phyloP scores from a whole-genome alignment of 306 rosid genomes.

The Astragalus glycyphyllos region DNA sequence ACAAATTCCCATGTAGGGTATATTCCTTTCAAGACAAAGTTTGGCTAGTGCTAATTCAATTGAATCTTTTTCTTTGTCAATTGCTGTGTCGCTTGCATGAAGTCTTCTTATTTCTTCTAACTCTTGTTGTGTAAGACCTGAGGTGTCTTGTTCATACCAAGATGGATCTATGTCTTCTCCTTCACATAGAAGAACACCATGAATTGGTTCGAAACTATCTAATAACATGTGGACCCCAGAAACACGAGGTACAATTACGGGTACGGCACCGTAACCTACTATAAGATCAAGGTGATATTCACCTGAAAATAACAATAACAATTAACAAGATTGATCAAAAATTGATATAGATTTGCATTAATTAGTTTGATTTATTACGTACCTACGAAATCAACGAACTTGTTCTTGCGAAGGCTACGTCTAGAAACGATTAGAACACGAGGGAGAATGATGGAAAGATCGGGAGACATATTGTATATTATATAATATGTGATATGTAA shows the following conservation, averaged over 20 bases:
- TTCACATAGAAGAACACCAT: constrained; percentile 93
- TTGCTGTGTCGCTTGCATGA: constrained; percentile 81
- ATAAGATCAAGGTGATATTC: constrained; percentile 96
- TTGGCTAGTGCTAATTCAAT: constrained; percentile 82
- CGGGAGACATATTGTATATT: constrained; percentile 55
- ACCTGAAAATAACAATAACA: constrained; percentile 49
- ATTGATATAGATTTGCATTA: no score
- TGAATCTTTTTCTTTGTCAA: constrained; percentile 86
- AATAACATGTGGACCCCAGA: constrained; percentile 77
- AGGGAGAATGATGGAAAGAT: constrained; percentile 83
- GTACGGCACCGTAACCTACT: constrained; percentile 82
- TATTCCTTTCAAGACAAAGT: constrained; percentile 91
- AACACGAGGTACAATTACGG: constrained; percentile 88
- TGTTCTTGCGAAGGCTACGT: constrained; percentile 91
- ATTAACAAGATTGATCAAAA: background rate
- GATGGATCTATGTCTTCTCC: constrained; percentile 97
- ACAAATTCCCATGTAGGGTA: constrained; percentile 90
- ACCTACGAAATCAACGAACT: constrained; percentile 97
- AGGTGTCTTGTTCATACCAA: constrained; percentile 61
- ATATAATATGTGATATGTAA: background rate
- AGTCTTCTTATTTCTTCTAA: constrained; percentile 72
- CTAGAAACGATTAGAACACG: constrained; percentile 96
- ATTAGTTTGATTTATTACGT: background rate
- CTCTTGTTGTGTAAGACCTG: constrained; percentile 68
- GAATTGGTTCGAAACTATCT: constrained; percentile 94